A percentile compares a stretch with the other conserved stretches of the same genome.
Evolutionary conservation across 2,329 filamentous ascomycete species (phyloP).

Genomic region (Arthrobotrys entomopaga): DNA sequence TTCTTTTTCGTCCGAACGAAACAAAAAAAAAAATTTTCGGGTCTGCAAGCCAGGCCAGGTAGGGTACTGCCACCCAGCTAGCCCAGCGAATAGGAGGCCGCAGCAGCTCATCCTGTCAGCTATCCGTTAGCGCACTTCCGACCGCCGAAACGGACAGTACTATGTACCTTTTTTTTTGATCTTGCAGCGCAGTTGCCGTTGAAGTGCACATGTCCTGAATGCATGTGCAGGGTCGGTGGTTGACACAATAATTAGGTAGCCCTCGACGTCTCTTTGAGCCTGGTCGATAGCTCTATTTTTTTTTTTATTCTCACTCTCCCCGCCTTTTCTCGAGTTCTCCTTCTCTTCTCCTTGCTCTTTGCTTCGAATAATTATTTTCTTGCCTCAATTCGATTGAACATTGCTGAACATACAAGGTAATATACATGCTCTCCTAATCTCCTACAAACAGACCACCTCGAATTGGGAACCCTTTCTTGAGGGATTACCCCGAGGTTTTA

Average conservation of each 20-base stretch:
- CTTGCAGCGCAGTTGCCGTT: too few relatives aligned
- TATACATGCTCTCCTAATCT: too few relatives aligned
- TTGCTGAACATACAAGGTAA: too few relatives aligned
- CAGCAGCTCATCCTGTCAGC: slow-evolving; percentile 30
- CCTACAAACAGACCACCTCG: too few relatives aligned
- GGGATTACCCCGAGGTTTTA: too few relatives aligned
- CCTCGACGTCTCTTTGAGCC: not conserved
- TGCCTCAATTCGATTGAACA: too few relatives aligned
- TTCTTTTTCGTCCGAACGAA: slow-evolving; percentile 39
- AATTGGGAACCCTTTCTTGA: too few relatives aligned
- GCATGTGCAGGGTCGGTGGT: not conserved
- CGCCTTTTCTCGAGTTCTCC: not conserved
- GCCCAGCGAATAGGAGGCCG: slow-evolving; percentile 30
- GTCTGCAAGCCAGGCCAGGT: slow-evolving; percentile 9
- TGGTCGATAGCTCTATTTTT: not conserved
- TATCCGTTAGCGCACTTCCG: not conserved
- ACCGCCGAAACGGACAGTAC: slow-evolving; percentile 19
- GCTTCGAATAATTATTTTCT: too few relatives aligned
- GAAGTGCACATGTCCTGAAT: not conserved
- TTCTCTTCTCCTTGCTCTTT: not conserved
- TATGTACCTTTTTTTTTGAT: not conserved
- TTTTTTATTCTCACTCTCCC: not conserved
- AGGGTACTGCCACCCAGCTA: not conserved
- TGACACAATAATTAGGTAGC: not conserved
- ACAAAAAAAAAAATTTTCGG: slow-evolving; percentile 32